Conservation (phyloP, 2,329 filamentous ascomycete species). For the Paecilomyces niveus region DNA sequence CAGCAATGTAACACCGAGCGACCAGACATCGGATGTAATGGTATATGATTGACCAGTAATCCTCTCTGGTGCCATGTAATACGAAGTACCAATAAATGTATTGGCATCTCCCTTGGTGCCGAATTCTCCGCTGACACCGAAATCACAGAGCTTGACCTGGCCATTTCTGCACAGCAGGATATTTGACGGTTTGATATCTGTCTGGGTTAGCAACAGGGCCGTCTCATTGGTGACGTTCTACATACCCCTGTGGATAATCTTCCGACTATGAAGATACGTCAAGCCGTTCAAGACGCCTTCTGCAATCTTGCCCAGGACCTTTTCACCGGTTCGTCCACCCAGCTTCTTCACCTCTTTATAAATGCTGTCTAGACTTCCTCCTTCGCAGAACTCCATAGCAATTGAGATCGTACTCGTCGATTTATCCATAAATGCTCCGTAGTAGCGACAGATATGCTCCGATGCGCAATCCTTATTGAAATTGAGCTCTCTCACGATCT, state of each 20-base stretch:
- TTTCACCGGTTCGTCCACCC: conserved; percentile 90
- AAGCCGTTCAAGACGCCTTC: conserved; percentile 90
- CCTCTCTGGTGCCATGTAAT: conserved; percentile 98
- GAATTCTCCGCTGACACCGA: conserved; percentile 95
- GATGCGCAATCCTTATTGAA: conserved; percentile 98
- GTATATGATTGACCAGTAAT: conserved; percentile 98
- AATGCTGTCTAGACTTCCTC: conserved; percentile 89
- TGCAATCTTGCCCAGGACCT: conserved; percentile 92
- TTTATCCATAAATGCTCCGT: conserved; percentile 92
- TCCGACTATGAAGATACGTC: conserved; percentile 89
- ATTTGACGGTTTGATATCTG: conserved; percentile 95
- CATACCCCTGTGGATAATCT: conserved; percentile 82
- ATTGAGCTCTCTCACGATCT: conserved; percentile 89
- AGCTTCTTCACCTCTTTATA: conserved; percentile 96
- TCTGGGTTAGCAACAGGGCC: conserved; percentile 7
- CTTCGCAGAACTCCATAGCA: conserved; percentile 98
- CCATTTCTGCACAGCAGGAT: conserved; percentile 88
- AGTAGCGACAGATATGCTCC: conserved; percentile 94
- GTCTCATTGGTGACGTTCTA: background rate
- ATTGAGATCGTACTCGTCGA: conserved; percentile 97
- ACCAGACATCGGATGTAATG: conserved; percentile 98
- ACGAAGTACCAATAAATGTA: conserved; percentile 97
- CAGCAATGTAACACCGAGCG: conserved; percentile 89
- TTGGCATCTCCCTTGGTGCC: conserved; percentile 98
- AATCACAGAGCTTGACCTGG: conserved; percentile 96